These are phyloP conservation scores for Yarrowia galli DNA, from an alignment of 1,139 yeast species.

Conservation along the genomic window DNA sequence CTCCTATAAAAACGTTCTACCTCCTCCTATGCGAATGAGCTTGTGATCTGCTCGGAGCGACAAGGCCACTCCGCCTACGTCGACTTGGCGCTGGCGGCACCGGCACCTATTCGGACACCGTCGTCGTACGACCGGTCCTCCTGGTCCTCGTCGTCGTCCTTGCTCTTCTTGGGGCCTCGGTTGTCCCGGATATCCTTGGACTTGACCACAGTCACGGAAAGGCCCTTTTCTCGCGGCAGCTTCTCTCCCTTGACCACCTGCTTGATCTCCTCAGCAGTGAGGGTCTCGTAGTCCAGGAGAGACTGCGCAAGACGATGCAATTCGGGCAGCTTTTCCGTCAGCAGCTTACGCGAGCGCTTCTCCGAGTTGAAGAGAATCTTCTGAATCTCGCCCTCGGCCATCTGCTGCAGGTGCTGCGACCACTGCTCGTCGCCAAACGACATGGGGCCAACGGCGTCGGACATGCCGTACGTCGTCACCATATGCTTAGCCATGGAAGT, in stretches of 20 bases:
- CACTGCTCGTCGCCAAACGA: slow-evolving; percentile 80
- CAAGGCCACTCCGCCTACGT: neutral
- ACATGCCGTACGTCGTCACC: slow-evolving; percentile 98
- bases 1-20: slow-evolving; percentile 24
- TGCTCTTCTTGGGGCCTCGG: slow-evolving; percentile 45
- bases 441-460: slow-evolving; percentile 91
- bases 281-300: slow-evolving; percentile 90
- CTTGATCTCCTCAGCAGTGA: slow-evolving; percentile 90
- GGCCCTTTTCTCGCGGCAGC: slow-evolving; percentile 64
- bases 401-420: slow-evolving; percentile 86
- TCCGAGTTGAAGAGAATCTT: slow-evolving; percentile 76
- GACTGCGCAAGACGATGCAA: slow-evolving; percentile 91
- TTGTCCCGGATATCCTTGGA: slow-evolving; percentile 51
- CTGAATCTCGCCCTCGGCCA: slow-evolving; percentile 92
- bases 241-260: slow-evolving; percentile 80
- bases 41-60: no score
- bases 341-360: slow-evolving; percentile 73
- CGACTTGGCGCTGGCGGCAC: slow-evolving; percentile 26
- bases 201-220: slow-evolving; percentile 66
- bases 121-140: slow-evolving; percentile 30
- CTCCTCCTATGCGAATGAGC: neutral
- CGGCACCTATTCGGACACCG: slow-evolving; percentile 31
- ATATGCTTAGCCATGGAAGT: slow-evolving; percentile 94
- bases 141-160: slow-evolving; percentile 33
- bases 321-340: slow-evolving; percentile 69